Evolutionary conservation across 495 filamentous ascomycete species (phyloP).

Genomic region (Aspergillus avenaceus): DNA sequence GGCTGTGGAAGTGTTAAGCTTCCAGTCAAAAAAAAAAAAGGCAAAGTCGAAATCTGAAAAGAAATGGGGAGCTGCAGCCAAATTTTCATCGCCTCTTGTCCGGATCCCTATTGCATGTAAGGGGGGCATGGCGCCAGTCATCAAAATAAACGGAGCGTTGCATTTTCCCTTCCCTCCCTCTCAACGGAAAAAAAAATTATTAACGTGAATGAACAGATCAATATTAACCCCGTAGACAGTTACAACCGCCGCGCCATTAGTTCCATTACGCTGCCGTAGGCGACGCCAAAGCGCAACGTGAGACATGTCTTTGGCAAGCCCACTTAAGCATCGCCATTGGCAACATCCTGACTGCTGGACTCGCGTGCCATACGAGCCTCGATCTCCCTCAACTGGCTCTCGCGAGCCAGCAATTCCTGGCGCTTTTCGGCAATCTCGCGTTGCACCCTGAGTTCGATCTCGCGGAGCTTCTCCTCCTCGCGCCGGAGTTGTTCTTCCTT

Average conservation of each 20-base stretch:
- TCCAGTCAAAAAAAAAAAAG: conserved; percentile 20
- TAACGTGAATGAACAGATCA: conserved; percentile 45
- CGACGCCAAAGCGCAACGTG: conserved; percentile 34
- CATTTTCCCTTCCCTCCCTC: conserved; percentile 22
- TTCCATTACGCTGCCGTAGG: conserved; percentile 41
- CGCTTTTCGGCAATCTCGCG: conserved; percentile 99
- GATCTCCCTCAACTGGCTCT: conserved; percentile 97
- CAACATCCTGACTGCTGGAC: conserved; percentile 39
- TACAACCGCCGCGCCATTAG: conserved; percentile 37
- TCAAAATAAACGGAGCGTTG: conserved; percentile 20
- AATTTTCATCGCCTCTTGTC: conserved; percentile 13
- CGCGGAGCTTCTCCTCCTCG: conserved; percentile 98
- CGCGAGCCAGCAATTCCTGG: conserved; percentile 94
- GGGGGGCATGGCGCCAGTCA: conserved; percentile 11
- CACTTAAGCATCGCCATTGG: conserved; percentile 46
- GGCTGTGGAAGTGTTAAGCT: conserved; percentile 17
- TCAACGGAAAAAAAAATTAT: conserved; percentile 39
- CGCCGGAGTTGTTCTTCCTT: conserved; percentile 99
- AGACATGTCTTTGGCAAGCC: conserved; percentile 14
- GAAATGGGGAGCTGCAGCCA: conserved; percentile 12
- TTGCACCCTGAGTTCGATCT: conserved; percentile 99
- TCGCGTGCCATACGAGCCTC: conserved; percentile 75
- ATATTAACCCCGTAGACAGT: conserved; percentile 45
- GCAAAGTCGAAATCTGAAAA: conserved; percentile 18
- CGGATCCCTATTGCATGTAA: conserved; percentile 1